Evolutionary conservation across 176 grass and related monocot species (phyloP).

Genomic region (Oryza longistaminata): DNA sequence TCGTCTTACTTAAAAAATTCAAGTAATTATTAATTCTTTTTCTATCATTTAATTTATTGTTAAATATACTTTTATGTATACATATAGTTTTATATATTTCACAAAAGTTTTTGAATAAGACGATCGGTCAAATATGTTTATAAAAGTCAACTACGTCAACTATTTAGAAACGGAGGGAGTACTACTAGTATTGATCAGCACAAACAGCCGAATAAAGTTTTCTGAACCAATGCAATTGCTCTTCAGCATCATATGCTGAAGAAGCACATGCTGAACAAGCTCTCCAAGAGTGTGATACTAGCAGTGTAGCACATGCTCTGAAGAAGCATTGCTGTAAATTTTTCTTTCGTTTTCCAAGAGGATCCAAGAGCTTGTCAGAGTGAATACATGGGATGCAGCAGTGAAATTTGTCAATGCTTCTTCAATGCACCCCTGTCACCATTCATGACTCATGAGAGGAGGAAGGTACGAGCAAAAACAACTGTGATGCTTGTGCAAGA

Average conservation of each 20-base stretch:
- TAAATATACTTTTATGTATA: too few relatives aligned
- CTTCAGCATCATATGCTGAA: not conserved
- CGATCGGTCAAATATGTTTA: too few relatives aligned
- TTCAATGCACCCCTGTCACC: not conserved
- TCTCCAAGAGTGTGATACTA: not conserved
- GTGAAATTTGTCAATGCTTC: not conserved
- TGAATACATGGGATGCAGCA: not conserved
- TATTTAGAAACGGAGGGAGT: too few relatives aligned
- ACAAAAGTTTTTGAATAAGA: too few relatives aligned
- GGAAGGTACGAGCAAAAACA: not conserved
- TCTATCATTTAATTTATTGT: too few relatives aligned
- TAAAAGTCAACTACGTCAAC: too few relatives aligned
- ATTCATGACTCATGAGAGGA: not conserved
- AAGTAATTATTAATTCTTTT: too few relatives aligned
- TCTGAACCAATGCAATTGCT: not conserved
- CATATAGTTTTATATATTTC: too few relatives aligned
- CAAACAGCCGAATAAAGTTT: not conserved
- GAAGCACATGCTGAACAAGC: not conserved
- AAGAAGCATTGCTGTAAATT: not conserved
- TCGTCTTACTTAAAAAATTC: too few relatives aligned
- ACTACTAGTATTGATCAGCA: too few relatives aligned
- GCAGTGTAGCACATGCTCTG: not conserved
- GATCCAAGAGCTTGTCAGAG: not conserved
- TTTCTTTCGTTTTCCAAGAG: not conserved
- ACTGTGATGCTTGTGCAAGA: slow-evolving; percentile 2